A percentile compares a stretch with the other conserved stretches of the same genome.
phyloP scores from a whole-genome alignment of 805 yeast genomes.

The Candida cerambycidarum region DNA sequence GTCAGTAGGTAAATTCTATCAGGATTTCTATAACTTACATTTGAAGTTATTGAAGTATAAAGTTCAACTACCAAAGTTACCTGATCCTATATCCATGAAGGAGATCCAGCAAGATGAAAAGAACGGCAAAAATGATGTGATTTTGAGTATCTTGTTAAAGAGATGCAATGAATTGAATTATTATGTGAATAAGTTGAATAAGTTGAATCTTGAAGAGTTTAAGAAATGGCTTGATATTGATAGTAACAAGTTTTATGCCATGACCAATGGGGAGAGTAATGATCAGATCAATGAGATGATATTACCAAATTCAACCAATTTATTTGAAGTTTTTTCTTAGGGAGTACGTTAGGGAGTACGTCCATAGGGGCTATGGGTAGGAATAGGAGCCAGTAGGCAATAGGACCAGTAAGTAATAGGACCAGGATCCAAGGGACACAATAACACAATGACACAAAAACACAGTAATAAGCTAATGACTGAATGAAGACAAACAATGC shows the following conservation, averaged over 20 bases:
- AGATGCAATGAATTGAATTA: conserved; percentile 26
- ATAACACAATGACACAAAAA: no score
- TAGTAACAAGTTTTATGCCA: conserved; percentile 5
- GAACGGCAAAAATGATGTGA: conserved; percentile 7
- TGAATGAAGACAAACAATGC: no score
- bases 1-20: conserved; percentile 31
- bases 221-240: conserved; percentile 28
- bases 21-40: conserved; percentile 39
- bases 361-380: no score
- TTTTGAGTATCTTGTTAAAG: conserved; percentile 16
- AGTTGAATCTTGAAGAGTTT: conserved; percentile 24
- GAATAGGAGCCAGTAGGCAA: no score
- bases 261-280: conserved; percentile 10
- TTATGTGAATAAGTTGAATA: conserved; percentile 23
- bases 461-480: no score
- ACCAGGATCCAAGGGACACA: no score
- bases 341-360: no score
- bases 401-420: no score
- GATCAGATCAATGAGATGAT: conserved; percentile 21
- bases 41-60: conserved; percentile 13
- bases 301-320: conserved; percentile 21
- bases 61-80: conserved; percentile 28
- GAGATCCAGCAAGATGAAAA: conserved; percentile 11
- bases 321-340: conserved; percentile 10
- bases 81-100: conserved; percentile 26